Base-by-base conservation (phyloP, 192 early-diverging fungal genomes). In the Pilobolus umbonatus region DNA sequence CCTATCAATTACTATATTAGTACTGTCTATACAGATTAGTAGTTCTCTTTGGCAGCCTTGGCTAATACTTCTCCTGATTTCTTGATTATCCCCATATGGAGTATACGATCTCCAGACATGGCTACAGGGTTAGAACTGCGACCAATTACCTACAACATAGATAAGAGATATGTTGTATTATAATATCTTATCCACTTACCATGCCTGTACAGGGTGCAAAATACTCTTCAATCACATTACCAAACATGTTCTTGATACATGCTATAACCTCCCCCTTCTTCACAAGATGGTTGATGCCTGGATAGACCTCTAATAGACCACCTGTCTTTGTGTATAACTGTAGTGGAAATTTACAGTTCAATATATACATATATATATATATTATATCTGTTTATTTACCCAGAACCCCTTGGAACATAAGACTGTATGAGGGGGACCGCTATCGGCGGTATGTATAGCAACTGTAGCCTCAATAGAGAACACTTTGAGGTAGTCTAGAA, bases 261-360 rank as follows among this genome's bases (percentile, higher is more conserved):
- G 90, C 92, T 75, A 94, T 92, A 53, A 89, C 55, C 19, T 88
- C 87, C 50, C 89, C 90, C 43, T 92, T 90, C 22, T 79, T 75
- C 22, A 94, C 82, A 64, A 89, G 83, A 0, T 84, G 86, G 67
- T 89, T 90, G 19, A 94, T 84, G 39, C 80, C 77, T 1, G 92
- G 92, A 38, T 87, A 78, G 0, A 94, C 92, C 26, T 89, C 88
- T 39, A 94, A 71, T 48, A 94, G 84, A 38, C 92, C 92, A 15
- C 92, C 92, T 4, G 82, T 84, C 53, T 77, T 84, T 6, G 90
- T 88, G 71, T 89, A 94, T 14, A 94, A 88, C 92, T 89, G 91
- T 32, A 12, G 19, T 17, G 19, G 3, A 74, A 85, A 59, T 68
- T 64, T 11, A 53, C 29, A 39, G 55, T 17, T 57, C 5, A 17